Conservation (phyloP, 2,329 filamentous ascomycete species). For the Ophiostoma tasmaniense region DNA sequence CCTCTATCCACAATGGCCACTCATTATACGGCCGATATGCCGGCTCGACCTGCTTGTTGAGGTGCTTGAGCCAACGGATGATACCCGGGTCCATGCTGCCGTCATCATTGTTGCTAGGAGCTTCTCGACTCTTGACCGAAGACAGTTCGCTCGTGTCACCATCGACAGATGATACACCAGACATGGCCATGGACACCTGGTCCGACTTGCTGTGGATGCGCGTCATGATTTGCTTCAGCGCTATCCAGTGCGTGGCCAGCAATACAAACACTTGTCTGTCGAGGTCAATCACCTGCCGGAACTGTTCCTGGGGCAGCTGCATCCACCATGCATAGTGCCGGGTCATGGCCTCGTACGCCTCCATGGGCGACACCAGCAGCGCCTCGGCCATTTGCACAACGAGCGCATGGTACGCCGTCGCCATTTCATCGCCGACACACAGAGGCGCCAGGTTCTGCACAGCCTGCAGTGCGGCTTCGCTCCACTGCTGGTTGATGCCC, state of each 20-base stretch:
- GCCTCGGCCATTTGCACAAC: slow-evolving; percentile 41
- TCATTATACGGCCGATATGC: slow-evolving; percentile 40
- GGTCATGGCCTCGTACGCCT: slow-evolving; percentile 44
- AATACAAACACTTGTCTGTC: slow-evolving; percentile 39
- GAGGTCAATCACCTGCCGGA: slow-evolving; percentile 42
- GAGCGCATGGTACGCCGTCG: slow-evolving; percentile 38
- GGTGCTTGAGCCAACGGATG: slow-evolving; percentile 41
- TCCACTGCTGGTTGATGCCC: slow-evolving; percentile 35
- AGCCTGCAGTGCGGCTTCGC: slow-evolving; percentile 38
- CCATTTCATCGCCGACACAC: slow-evolving; percentile 33
- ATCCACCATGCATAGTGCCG: slow-evolving; percentile 51
- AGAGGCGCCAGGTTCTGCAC: slow-evolving; percentile 37
- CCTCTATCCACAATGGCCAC: slow-evolving; percentile 49
- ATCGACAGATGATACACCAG: neutral
- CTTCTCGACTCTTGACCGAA: neutral
- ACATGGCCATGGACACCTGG: neutral
- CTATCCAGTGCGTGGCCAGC: slow-evolving; percentile 47
- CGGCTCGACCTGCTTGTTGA: slow-evolving; percentile 40
- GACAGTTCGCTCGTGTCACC: neutral
- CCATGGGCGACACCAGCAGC: slow-evolving; percentile 44
- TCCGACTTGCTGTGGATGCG: slow-evolving; percentile 32
- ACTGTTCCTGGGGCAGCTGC: slow-evolving; percentile 44
- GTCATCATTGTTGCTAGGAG: neutral
- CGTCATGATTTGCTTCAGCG: slow-evolving; percentile 46
- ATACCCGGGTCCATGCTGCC: slow-evolving; percentile 35